These are phyloP conservation scores for Chlorella sp. DNA, from an alignment of 139 green algal genomes.

Conservation along the genomic window DNA sequence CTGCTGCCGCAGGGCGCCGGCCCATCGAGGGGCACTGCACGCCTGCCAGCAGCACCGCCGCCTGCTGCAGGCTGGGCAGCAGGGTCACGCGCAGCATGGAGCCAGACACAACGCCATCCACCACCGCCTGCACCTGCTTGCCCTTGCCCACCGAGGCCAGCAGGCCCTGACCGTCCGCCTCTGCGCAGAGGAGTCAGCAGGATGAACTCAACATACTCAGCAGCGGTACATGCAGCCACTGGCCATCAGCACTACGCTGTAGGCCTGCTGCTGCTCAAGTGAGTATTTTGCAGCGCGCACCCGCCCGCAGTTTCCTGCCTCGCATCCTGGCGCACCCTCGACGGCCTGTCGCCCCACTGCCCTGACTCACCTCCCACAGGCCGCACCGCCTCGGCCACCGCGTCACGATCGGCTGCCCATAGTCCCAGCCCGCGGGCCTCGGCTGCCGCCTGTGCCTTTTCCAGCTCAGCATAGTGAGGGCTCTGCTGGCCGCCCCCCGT, in stretches of 20 bases:
- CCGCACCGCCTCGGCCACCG: too few species aligned
- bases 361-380: too few species aligned
- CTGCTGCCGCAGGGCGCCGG: slow-evolving; percentile 37
- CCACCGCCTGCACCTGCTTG: slow-evolving; percentile 75
- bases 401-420: too few species aligned
- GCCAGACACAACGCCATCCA: slow-evolving; percentile 85
- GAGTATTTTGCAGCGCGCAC: too few species aligned
- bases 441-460: slow-evolving; percentile 69
- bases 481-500: slow-evolving; percentile 61
- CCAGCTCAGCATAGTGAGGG: slow-evolving; percentile 84
- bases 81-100: slow-evolving; percentile 77
- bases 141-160: slow-evolving; percentile 77
- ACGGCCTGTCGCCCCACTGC: too few species aligned
- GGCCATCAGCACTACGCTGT: too few species aligned
- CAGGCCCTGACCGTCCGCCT: slow-evolving; percentile 57
- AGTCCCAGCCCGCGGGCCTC: slow-evolving; percentile 66
- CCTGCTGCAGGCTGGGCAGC: slow-evolving; percentile 61
- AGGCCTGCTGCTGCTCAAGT: background rate
- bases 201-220: background rate
- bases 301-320: too few species aligned
- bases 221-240: background rate
- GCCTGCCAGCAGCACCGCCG: slow-evolving; percentile 77
- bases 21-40: slow-evolving; percentile 84
- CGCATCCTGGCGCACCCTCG: too few species aligned
- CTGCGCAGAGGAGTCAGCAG: background rate